Conservation (phyloP, 768 basidiomycete species). For the Hydnum rufescens region DNA sequence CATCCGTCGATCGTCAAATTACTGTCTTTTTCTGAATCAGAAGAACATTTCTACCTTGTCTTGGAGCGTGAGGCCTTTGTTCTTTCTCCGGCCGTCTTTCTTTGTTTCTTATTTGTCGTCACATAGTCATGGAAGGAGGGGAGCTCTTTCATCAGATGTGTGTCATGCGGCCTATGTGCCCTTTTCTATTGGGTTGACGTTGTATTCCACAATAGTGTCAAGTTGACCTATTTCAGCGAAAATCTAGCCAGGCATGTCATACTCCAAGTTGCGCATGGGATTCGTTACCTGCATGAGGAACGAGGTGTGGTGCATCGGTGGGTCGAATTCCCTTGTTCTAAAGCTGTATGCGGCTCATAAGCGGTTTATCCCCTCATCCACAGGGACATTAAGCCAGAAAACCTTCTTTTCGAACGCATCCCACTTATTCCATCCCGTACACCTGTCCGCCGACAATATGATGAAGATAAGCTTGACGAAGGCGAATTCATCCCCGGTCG, state of each 20-base stretch:
- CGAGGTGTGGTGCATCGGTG: slow-evolving; percentile 90
- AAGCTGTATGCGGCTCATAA: neutral
- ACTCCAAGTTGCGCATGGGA: slow-evolving; percentile 83
- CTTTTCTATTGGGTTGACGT: neutral
- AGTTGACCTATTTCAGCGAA: slow-evolving; percentile 96
- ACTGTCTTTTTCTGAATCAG: slow-evolving; percentile 75
- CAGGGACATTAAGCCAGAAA: slow-evolving; percentile 95
- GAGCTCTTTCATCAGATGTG: slow-evolving; percentile 92
- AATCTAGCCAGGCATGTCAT: slow-evolving; percentile 95
- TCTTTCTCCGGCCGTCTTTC: neutral
- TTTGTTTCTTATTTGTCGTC: neutral
- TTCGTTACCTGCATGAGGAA: slow-evolving; percentile 91
- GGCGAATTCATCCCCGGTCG: slow-evolving; percentile 84
- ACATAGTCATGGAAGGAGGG: slow-evolving; percentile 84
- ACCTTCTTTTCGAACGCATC: slow-evolving; percentile 82
- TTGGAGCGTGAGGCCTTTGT: slow-evolving; percentile 37
- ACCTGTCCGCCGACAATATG: slow-evolving; percentile 64
- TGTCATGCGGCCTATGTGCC: neutral
- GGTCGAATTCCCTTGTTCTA: slow-evolving; percentile 7
- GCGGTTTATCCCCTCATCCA: neutral
- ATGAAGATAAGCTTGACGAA: slow-evolving; percentile 97
- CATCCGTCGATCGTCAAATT: slow-evolving; percentile 91
- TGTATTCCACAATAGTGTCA: slow-evolving; percentile 31
- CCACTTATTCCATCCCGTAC: slow-evolving; percentile 74
- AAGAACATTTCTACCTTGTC: slow-evolving; percentile 84